phyloP scores from a whole-genome alignment of 2,329 filamentous ascomycete genomes.

The Neofusicoccum sp. region DNA sequence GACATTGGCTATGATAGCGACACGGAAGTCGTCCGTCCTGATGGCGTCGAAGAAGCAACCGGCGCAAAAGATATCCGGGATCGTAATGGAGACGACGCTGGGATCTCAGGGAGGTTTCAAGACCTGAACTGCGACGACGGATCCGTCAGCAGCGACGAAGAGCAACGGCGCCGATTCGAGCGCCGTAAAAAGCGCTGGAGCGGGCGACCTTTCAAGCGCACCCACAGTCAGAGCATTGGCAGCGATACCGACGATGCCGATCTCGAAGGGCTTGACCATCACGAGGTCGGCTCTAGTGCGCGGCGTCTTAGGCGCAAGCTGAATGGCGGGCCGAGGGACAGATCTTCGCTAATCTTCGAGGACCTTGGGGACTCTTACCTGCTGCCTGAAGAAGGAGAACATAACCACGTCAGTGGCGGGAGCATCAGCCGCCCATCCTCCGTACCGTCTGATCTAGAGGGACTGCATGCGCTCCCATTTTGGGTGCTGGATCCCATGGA shows the following conservation, averaged over 20 bases:
- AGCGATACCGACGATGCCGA: conserved; percentile 48
- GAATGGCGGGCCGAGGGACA: conserved; percentile 39
- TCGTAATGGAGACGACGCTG: conserved; percentile 33
- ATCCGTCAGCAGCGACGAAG: conserved; percentile 31
- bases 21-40: conserved; percentile 47
- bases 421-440: conserved; percentile 36
- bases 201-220: conserved; percentile 48
- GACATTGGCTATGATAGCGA: conserved; percentile 42
- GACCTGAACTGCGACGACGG: conserved; percentile 40
- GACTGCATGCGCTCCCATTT: conserved; percentile 42
- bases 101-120: conserved; percentile 36
- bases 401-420: conserved; percentile 27
- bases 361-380: conserved; percentile 40
- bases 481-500: conserved; percentile 34
- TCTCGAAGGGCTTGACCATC: conserved; percentile 43
- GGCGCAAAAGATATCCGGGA: conserved; percentile 34
- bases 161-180: conserved; percentile 19
- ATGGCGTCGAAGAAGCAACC: conserved; percentile 47
- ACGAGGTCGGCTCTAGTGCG: conserved; percentile 41
- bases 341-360: conserved; percentile 42
- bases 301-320: conserved; percentile 48
- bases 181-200: conserved; percentile 47
- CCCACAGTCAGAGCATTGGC: conserved; percentile 49
- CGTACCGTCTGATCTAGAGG: conserved; percentile 40
- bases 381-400: conserved; percentile 42